Percentiles rank a stretch among this genome's conserved stretches.
phyloP scores from a whole-genome alignment of 129 eudicot species.

The Arctium minus region DNA sequence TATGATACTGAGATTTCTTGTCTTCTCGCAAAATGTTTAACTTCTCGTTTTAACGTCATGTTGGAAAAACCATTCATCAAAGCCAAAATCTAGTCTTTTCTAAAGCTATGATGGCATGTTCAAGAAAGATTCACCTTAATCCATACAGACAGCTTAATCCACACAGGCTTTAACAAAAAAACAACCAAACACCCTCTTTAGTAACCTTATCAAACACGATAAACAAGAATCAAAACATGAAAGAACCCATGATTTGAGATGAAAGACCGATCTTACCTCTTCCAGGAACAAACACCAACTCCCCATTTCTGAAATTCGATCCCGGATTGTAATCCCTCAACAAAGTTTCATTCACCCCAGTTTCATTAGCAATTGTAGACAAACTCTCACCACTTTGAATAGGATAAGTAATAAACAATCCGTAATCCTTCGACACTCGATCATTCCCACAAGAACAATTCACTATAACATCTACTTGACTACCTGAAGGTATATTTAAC shows the following conservation, averaged over 20 bases:
- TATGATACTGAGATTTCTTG: too few relatives aligned
- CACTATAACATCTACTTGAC: slow-evolving; percentile 45
- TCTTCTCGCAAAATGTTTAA: too few relatives aligned
- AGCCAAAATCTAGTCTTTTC: too few relatives aligned
- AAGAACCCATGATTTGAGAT: not conserved
- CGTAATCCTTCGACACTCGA: slow-evolving; percentile 55
- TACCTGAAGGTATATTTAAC: slow-evolving; percentile 14
- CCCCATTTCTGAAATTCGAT: slow-evolving; percentile 41
- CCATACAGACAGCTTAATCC: not conserved
- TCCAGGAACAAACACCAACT: slow-evolving; percentile 69
- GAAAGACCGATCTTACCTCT: slow-evolving; percentile 34
- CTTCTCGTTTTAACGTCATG: too few relatives aligned
- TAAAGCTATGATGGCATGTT: too few relatives aligned
- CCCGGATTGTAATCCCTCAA: slow-evolving; percentile 65
- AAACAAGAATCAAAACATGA: not conserved
- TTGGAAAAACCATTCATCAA: too few relatives aligned
- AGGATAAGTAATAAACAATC: slow-evolving; percentile 68
- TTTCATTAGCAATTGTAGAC: slow-evolving; percentile 41
- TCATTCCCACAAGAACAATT: slow-evolving; percentile 71
- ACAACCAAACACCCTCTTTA: not conserved
- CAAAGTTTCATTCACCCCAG: slow-evolving; percentile 35
- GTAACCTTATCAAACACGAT: not conserved
- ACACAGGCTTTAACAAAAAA: not conserved
- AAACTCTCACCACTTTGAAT: slow-evolving; percentile 53
- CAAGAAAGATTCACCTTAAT: not conserved